These are phyloP conservation scores for Hypholoma sublateritium DNA, from an alignment of 768 basidiomycete genomes.

Conservation along the genomic window DNA sequence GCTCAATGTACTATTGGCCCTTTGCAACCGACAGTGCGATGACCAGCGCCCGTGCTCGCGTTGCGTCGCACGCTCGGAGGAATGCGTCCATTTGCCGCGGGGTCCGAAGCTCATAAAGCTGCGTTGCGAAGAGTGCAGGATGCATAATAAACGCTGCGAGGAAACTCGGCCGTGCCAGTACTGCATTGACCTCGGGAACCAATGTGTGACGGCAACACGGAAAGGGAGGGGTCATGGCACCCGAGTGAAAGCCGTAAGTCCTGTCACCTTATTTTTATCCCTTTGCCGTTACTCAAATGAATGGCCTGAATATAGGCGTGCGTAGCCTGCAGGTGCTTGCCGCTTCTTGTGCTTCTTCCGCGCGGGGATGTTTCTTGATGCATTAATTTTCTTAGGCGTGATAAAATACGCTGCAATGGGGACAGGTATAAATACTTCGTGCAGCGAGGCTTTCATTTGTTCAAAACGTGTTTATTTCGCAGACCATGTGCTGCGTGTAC, in stretches of 20 bases:
- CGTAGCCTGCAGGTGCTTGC: constrained; percentile 53
- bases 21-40: constrained; percentile 45
- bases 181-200: constrained; percentile 45
- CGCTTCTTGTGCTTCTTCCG: background rate
- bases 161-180: constrained; percentile 55
- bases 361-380: background rate
- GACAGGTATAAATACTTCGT: constrained; percentile 37
- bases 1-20: background rate
- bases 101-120: constrained; percentile 58
- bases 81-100: constrained; percentile 56
- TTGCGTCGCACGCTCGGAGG: constrained; percentile 52
- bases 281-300: background rate
- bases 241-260: constrained; percentile 58
- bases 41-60: constrained; percentile 62
- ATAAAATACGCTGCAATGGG: constrained; percentile 65
- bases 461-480: constrained; percentile 1
- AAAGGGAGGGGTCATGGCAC: constrained; percentile 60
- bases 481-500: constrained; percentile 53
- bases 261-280: constrained; percentile 4
- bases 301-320: constrained; percentile 45
- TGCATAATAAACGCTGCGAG: constrained; percentile 58
- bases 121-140: constrained; percentile 59
- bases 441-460: constrained; percentile 9
- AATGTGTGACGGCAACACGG: constrained; percentile 49
- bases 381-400: constrained; percentile 38